These are phyloP conservation scores for Zymoseptoria tritici DNA, from an alignment of 2,329 filamentous ascomycete genomes.

Conservation along the genomic window DNA sequence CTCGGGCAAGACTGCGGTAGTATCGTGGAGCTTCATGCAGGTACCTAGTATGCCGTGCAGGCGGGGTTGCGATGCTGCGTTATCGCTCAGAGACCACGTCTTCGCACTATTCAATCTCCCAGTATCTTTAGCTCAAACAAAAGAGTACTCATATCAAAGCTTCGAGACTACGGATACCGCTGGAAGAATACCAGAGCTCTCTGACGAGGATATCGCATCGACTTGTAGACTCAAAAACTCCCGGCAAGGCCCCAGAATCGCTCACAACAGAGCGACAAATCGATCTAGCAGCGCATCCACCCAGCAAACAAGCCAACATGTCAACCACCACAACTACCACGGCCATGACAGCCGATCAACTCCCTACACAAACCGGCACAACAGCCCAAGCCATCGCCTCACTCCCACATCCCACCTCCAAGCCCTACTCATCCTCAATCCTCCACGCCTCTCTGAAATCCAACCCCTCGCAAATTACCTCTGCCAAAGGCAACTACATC, in stretches of 20 bases:
- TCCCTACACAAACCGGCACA: constrained; percentile 5
- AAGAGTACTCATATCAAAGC: no score
- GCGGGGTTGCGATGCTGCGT: background rate
- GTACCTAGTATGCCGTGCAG: background rate
- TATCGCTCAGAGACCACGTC: no score
- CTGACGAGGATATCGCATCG: no score
- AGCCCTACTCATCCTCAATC: constrained; percentile 24
- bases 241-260: no score
- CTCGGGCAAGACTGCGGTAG: background rate
- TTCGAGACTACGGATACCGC: no score
- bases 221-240: no score
- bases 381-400: constrained; percentile 6
- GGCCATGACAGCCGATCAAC: background rate
- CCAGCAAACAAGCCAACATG: background rate
- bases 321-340: background rate
- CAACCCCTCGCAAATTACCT: constrained; percentile 39
- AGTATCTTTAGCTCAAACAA: no score
- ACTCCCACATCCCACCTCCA: background rate
- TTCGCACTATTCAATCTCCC: no score
- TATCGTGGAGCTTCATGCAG: background rate
- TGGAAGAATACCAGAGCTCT: no score
- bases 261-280: no score
- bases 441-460: constrained; percentile 44
- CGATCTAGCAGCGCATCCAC: no score
- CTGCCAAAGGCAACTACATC: constrained; percentile 44